Base-by-base conservation (phyloP, 2,329 filamentous ascomycete genomes). In the Colletotrichum caudatum region DNA sequence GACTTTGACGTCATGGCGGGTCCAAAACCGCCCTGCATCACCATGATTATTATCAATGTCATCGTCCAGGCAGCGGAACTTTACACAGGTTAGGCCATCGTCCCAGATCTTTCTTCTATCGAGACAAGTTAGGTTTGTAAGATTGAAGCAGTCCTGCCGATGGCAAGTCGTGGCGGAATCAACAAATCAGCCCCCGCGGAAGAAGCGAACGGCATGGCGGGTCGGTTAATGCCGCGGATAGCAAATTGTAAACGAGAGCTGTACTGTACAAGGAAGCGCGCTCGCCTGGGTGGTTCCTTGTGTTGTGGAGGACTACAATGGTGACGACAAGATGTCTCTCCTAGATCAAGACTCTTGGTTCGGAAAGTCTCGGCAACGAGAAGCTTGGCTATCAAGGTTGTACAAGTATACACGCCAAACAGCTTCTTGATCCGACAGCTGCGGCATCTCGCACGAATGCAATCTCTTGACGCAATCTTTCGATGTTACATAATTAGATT, bases 401-500 rank as follows among this genome's bases (percentile, higher is more conserved):
- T 16, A 26, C 12, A n/a, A 3, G 8, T 16, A n/a, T 12, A n/a
- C 11, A 60, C 18, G 48, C 20, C 48, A 59, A 26, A 3, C 14
- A 60, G 54, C 65, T 39, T n/a, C 29, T 54, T 62, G 60, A 50
- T 60, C 33, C 29, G 56, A 56, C 53, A 35, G 39, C 33, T 33
- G 16, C 1, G 16, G 23, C 64, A 71, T 71, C 64, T 68, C 64
- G 64, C 69, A 68, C 64, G 44, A 68, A 63, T 37, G 58, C n/a
- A 64, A 62, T 68, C 53, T 71, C 46, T 68, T 71, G 64, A 71
- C 69, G 53, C 69, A 58, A 71, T 71, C 14, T 35, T 48, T n/a
- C 11, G n/a, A 64, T 64, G 39, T 23, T 54, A 63, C 64, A 23
- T 8, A 18, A 37, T 20, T 6, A 1, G 20, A 59, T 71, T 53